phyloP scores from a whole-genome alignment of 192 early-diverging fungal genomes.

The Coemansia sp. region DNA sequence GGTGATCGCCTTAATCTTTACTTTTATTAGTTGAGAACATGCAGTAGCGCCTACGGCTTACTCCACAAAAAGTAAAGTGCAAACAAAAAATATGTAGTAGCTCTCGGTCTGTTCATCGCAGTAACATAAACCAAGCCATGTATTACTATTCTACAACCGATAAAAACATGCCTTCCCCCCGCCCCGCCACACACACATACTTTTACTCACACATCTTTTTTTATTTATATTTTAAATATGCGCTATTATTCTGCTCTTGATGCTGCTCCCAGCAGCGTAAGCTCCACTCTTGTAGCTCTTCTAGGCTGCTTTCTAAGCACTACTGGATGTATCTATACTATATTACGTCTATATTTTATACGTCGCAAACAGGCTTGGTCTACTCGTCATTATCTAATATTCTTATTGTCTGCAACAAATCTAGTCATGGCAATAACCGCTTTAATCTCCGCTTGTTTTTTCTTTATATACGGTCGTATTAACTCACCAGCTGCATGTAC shows the following conservation, averaged over 20 bases:
- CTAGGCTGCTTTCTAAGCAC: conserved; percentile 31
- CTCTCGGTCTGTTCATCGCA: neutral
- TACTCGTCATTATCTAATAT: conserved; percentile 36
- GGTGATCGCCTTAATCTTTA: no score
- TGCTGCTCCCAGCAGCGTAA: conserved; percentile 50
- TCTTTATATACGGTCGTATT: conserved; percentile 39
- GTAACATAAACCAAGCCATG: neutral
- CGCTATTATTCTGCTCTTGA: conserved; percentile 41
- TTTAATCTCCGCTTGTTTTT: conserved; percentile 34
- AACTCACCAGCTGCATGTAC: conserved; percentile 34
- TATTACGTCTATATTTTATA: conserved; percentile 21
- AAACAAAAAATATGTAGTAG: no score
- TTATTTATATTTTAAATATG: conserved; percentile 12
- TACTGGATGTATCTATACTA: conserved; percentile 21
- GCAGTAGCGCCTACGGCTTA: no score
- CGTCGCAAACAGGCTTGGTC: conserved; percentile 17
- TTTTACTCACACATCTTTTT: neutral
- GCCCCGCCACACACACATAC: no score
- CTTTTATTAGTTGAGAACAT: no score
- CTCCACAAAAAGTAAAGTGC: no score
- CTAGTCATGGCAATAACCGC: conserved; percentile 17
- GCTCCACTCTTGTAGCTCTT: conserved; percentile 31
- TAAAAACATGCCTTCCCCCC: neutral
- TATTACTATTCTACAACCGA: neutral
- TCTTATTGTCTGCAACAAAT: conserved; percentile 17